Evolutionary conservation across 1,284 basidiomycete genomes (phyloP), one percentile per base, ranked within the genome.

Genomic region (Mycena sp.): DNA sequence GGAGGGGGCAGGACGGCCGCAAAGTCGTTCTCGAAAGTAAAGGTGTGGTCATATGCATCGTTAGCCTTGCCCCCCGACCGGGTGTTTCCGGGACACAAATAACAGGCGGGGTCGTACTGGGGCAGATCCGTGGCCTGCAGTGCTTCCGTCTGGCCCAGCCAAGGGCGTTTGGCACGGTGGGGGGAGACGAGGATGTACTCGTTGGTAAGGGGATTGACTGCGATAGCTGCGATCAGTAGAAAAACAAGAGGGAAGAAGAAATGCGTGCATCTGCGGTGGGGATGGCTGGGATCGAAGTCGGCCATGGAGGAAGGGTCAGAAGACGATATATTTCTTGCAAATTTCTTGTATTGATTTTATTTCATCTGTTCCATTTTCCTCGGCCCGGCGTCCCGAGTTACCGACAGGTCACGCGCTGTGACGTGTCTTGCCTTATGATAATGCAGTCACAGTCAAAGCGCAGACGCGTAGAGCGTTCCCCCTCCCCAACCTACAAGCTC

Each of bases 21-120:
- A 72, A 90, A 98, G 73, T 97, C 95, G 74, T 97, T 97, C 71
- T 88, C 83, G 73, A 97, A 96, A 11, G 86, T 79, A 74, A 84
- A 90, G 2, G 92, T 95, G 19, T 86, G 77, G 6, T 81, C 75
- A 78, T 96, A 98, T 14, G 78, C 67, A 2, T 87, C 89, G 72
- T 96, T 98, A 61, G 76, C 74, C 62, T 86, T 77, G 0, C 94
- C 95, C 6, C 89, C 89, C 1, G 91, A 88, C n/a, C 96, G 87
- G 25, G 77, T 72, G 74, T 98, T 98, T 17, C 95, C 90, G 0
- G 96, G 96, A 72, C 96, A 99, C 44, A 98, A 87, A 76, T 95
- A 97, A 74, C 96, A 99, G 40, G 83, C 78, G 5, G 87, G 82
- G 71, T 98, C 96, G 74, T 95, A 89, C 40, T 83, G 64, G 0